A percentile compares a stretch with the other conserved stretches of the same genome.
These are phyloP conservation scores for Starmerella riodocensis DNA, from an alignment of 805 yeast genomes.

Conservation along the genomic window DNA sequence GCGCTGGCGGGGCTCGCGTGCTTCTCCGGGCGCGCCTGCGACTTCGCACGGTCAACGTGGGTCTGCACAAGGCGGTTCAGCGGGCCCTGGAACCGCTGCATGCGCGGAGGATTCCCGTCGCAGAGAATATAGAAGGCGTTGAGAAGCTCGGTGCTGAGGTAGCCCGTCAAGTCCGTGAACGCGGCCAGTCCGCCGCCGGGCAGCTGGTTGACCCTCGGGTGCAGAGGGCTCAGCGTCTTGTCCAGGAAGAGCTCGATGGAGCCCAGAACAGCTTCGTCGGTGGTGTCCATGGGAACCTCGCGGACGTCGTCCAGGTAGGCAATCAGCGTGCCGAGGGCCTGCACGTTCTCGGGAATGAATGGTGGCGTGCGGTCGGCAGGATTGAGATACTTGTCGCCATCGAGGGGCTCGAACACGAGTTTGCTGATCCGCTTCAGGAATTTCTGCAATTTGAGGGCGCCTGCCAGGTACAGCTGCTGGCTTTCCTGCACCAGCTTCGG, in stretches of 20 bases:
- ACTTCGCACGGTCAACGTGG: conserved; percentile 5
- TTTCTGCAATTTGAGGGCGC: conserved; percentile 8
- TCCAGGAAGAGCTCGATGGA: conserved; percentile 16
- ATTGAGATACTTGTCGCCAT: conserved; percentile 34
- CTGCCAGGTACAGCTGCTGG: conserved; percentile 8
- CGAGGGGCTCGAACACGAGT: conserved; percentile 35
- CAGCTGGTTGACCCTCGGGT: too few species aligned
- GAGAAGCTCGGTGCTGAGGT: too few species aligned
- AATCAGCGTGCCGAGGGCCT: conserved; percentile 11
- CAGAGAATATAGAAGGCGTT: conserved; percentile 6
- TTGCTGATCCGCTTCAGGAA: conserved; percentile 28
- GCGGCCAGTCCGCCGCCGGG: too few species aligned
- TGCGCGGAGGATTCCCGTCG: conserved; percentile 7
- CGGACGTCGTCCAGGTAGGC: conserved; percentile 5
- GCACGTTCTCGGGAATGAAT: conserved; percentile 26
- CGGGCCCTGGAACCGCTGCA: not conserved
- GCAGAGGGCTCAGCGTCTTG: conserved; percentile 13
- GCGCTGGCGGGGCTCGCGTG: too few species aligned
- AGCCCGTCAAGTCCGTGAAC: too few species aligned
- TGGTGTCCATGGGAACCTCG: conserved; percentile 14
- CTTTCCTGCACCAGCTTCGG: conserved; percentile 16
- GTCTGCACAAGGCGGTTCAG: conserved; percentile 4
- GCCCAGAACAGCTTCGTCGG: conserved; percentile 19
- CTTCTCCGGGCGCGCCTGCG: not conserved
- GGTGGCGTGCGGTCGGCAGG: conserved; percentile 2